Conservation (phyloP, 1,284 basidiomycete genomes). For the Trichosporon inkin region DNA sequence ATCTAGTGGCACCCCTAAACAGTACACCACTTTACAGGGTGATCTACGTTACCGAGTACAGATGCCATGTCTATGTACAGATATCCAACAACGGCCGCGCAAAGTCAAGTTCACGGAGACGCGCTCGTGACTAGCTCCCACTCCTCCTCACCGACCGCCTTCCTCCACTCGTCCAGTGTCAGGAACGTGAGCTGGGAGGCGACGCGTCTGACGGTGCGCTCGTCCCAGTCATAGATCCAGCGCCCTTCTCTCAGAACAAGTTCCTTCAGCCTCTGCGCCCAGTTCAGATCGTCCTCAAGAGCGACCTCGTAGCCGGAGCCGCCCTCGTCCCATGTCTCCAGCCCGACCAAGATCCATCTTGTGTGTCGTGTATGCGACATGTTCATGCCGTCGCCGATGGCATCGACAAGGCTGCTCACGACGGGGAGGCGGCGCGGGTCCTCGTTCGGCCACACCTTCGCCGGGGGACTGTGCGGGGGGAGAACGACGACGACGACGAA, state of each 20-base stretch:
- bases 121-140: neutral
- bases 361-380: neutral
- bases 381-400: constrained; percentile 1
- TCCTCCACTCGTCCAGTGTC: constrained; percentile 1
- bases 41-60: too few relatives aligned
- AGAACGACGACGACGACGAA: neutral
- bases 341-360: neutral
- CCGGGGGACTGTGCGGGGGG: neutral
- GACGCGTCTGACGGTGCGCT: neutral
- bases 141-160: neutral
- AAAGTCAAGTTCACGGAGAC: too few relatives aligned
- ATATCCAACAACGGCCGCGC: too few relatives aligned
- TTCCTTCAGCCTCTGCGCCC: neutral
- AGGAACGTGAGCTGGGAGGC: neutral
- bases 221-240: constrained; percentile 4
- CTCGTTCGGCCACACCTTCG: neutral
- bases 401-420: neutral
- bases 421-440: neutral
- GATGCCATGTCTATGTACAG: too few relatives aligned
- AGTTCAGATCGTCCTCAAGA: neutral
- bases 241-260: neutral
- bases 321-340: neutral
- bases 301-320: neutral
- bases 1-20: too few relatives aligned
- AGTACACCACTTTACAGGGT: too few relatives aligned